Percentiles rank a stretch among this genome's conserved stretches.
Evolutionary conservation across 495 filamentous ascomycete species (phyloP).

Genomic region (Penicillium diatomitis): DNA sequence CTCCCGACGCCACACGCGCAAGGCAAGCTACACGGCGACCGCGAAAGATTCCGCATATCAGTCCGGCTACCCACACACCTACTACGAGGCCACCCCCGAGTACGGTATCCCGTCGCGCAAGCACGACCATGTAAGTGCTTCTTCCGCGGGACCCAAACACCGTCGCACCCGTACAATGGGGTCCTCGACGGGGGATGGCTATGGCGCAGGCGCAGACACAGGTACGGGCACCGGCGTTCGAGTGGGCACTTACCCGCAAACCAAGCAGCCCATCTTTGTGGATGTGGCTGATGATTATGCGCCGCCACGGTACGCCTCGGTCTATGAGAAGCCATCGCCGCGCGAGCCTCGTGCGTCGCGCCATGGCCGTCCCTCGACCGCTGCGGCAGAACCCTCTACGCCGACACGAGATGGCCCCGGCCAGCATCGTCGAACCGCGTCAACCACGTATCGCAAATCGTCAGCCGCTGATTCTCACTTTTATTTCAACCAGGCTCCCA

Average conservation of each 20-base stretch:
- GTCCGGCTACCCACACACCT: constrained; percentile 26
- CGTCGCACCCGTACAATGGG: constrained; percentile 32
- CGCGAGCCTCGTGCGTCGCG: constrained; percentile 11
- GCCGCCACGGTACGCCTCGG: constrained; percentile 27
- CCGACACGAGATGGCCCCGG: constrained; percentile 20
- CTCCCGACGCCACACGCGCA: constrained; percentile 37
- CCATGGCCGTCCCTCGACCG: constrained; percentile 16
- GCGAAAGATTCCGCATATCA: constrained; percentile 35
- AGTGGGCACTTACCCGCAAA: constrained; percentile 19
- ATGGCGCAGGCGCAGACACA: constrained; percentile 21
- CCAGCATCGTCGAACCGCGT: constrained; percentile 26
- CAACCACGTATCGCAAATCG: constrained; percentile 36
- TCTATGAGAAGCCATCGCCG: constrained; percentile 6
- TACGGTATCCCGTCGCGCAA: constrained; percentile 41
- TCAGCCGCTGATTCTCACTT: constrained; percentile 46
- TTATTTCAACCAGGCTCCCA: constrained; percentile 42
- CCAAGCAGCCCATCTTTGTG: constrained; percentile 43
- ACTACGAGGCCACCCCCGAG: constrained; percentile 40
- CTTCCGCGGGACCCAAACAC: constrained; percentile 33
- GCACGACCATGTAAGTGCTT: constrained; percentile 53
- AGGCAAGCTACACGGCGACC: constrained; percentile 37
- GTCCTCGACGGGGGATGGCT: constrained; percentile 32
- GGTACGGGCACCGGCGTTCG: constrained; percentile 15
- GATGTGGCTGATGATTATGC: constrained; percentile 48
- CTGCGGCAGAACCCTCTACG: constrained; percentile 6